phyloP scores from a whole-genome alignment of 1,284 basidiomycete species.

The Moesziomyces antarcticus region DNA sequence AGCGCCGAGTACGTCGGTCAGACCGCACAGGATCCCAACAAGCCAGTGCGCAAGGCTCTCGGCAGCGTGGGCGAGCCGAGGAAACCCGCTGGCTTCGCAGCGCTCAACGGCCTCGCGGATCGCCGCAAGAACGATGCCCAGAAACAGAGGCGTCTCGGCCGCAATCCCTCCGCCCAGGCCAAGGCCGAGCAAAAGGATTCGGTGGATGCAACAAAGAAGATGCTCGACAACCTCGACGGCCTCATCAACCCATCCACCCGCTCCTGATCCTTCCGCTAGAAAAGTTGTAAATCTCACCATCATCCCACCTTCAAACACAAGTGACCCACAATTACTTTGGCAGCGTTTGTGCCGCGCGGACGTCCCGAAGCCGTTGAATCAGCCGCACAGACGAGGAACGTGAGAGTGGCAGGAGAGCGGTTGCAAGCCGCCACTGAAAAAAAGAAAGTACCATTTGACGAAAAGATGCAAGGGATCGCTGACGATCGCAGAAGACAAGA shows the following conservation, averaged over 20 bases:
- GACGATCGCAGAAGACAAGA: neutral
- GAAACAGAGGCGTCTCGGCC: conserved; percentile 28
- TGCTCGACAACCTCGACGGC: conserved; percentile 37
- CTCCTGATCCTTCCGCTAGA: neutral
- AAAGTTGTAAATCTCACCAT: neutral
- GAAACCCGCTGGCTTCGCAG: neutral
- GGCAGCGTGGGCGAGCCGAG: conserved; percentile 2
- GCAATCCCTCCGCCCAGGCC: neutral
- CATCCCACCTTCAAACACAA: too few relatives aligned
- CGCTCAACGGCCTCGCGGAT: neutral
- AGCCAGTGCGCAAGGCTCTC: conserved; percentile 14
- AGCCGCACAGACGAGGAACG: too few relatives aligned
- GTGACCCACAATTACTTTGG: too few relatives aligned
- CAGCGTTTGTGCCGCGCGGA: too few relatives aligned
- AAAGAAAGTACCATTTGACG: too few relatives aligned
- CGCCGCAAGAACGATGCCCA: conserved; percentile 18
- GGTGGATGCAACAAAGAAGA: conserved; percentile 12
- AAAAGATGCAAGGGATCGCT: too few relatives aligned
- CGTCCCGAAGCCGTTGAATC: too few relatives aligned
- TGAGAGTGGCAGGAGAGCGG: too few relatives aligned
- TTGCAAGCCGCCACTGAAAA: too few relatives aligned
- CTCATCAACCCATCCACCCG: conserved; percentile 18
- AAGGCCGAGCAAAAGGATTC: neutral
- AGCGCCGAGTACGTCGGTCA: conserved; percentile 29
- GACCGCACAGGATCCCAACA: conserved; percentile 29